Conservation (phyloP, 2,329 filamentous ascomycete species). For the Tolypocladium tropicale region DNA sequence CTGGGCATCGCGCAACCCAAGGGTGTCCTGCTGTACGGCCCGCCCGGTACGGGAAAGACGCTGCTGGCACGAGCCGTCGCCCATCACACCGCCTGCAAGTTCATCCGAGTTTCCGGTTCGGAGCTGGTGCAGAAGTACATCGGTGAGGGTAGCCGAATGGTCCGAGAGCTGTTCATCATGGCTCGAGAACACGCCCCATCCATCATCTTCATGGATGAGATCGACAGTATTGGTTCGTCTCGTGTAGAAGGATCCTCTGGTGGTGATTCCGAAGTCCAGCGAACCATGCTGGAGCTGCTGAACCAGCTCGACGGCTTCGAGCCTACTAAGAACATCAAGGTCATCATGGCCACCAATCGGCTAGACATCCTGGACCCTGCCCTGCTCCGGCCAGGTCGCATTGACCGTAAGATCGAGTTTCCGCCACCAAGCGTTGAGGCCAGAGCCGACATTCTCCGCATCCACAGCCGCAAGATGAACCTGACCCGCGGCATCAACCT, state of each 20-base stretch:
- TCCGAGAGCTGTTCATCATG: conserved; percentile 98
- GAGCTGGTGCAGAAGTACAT: conserved; percentile 99
- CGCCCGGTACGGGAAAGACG: conserved; percentile 95
- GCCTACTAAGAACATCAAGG: conserved; percentile 99
- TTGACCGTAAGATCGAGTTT: conserved; percentile 98
- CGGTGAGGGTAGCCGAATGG: conserved; percentile 95
- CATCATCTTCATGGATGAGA: conserved; percentile 99
- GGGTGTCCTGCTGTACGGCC: conserved; percentile 91
- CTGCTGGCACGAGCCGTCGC: conserved; percentile 89
- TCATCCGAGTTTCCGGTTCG: conserved; percentile 92
- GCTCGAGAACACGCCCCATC: conserved; percentile 93
- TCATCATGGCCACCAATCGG: conserved; percentile 99
- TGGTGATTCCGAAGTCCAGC: conserved; percentile 94
- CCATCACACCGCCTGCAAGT: conserved; percentile 98
- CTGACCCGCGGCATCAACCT: conserved; percentile 94
- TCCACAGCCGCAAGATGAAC: conserved; percentile 98
- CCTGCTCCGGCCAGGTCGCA: conserved; percentile 87
- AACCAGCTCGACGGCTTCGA: conserved; percentile 99
- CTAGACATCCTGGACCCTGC: conserved; percentile 95
- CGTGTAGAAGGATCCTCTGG: conserved; percentile 92
- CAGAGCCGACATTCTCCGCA: conserved; percentile 91
- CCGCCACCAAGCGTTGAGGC: conserved; percentile 94
- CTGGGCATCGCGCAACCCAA: conserved; percentile 97
- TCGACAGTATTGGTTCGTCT: conserved; percentile 95
- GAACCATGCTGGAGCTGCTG: conserved; percentile 95